Conservation (phyloP, 78 protist genomes). For the Monocercomonoides exilis region DNA sequence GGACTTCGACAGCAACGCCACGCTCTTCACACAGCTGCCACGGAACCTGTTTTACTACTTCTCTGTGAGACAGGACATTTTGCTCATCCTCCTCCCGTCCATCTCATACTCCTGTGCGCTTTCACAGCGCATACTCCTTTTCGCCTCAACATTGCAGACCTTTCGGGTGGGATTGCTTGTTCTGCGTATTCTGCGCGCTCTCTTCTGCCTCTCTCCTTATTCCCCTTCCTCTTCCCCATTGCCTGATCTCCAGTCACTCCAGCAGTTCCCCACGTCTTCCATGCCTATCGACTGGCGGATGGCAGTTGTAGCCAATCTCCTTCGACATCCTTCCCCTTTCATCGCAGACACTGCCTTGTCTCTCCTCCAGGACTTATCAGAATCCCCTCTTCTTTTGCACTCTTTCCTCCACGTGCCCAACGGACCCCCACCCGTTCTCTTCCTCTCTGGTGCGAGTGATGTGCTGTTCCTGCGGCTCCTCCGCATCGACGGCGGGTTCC, state of each 20-base stretch:
- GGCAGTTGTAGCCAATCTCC: neutral
- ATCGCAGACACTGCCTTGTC: neutral
- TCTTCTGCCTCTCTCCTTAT: neutral
- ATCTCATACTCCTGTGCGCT: neutral
- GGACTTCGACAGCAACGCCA: no score
- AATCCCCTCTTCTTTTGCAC: neutral
- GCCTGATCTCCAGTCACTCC: neutral
- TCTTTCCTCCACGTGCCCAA: neutral
- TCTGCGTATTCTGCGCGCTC: neutral
- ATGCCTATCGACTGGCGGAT: neutral
- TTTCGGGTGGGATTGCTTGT: neutral
- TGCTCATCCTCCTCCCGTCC: neutral
- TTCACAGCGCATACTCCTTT: neutral
- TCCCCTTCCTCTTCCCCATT: neutral
- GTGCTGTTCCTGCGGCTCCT: neutral
- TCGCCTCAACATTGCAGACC: neutral
- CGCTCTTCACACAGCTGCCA: no score
- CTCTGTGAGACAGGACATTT: neutral
- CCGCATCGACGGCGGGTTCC: neutral
- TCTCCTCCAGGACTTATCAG: neutral
- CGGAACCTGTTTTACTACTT: no score
- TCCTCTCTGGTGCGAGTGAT: neutral
- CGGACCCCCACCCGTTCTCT: neutral
- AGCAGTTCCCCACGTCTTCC: neutral
- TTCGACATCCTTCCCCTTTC: neutral